phyloP scores from a whole-genome alignment of 108 stramenopile species.

The Nitzschia putrida region DNA sequence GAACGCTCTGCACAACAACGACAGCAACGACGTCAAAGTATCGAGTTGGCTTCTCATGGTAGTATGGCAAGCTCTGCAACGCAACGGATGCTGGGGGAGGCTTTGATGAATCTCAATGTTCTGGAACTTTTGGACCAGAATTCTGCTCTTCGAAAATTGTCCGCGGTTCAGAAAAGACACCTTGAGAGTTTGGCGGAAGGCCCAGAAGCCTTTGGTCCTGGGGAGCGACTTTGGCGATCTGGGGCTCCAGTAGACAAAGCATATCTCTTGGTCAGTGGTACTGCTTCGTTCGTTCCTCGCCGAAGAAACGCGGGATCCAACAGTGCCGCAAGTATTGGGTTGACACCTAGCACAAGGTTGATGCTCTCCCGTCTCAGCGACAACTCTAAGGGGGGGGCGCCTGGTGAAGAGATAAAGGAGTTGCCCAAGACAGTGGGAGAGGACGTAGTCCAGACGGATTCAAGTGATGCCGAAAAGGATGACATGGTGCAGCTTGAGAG shows the following conservation, averaged over 20 bases:
- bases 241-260: slow-evolving; percentile 80
- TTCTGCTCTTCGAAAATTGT: slow-evolving; percentile 77
- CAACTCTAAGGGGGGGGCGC: slow-evolving; percentile 7
- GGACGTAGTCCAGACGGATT: slow-evolving; percentile 43
- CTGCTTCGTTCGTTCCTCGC: slow-evolving; percentile 74
- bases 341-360: slow-evolving; percentile 14
- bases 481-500: slow-evolving; percentile 40
- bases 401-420: not conserved
- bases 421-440: slow-evolving; percentile 1
- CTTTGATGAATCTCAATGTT: slow-evolving; percentile 62
- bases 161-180: slow-evolving; percentile 85
- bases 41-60: slow-evolving; percentile 6
- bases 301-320: slow-evolving; percentile 63
- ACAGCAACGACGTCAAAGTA: slow-evolving; percentile 17
- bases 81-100: slow-evolving; percentile 42
- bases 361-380: slow-evolving; percentile 17
- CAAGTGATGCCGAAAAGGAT: slow-evolving; percentile 40
- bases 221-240: slow-evolving; percentile 76
- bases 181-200: slow-evolving; percentile 82
- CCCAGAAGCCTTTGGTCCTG: slow-evolving; percentile 67
- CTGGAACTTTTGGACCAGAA: slow-evolving; percentile 77
- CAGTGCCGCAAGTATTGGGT: slow-evolving; percentile 1
- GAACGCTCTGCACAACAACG: slow-evolving; percentile 51
- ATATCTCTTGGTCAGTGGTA: slow-evolving; percentile 79
- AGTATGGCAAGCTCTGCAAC: slow-evolving; percentile 31